These are phyloP conservation scores for Camillea tinctor DNA, from an alignment of 2,329 filamentous ascomycete species.

Conservation along the genomic window DNA sequence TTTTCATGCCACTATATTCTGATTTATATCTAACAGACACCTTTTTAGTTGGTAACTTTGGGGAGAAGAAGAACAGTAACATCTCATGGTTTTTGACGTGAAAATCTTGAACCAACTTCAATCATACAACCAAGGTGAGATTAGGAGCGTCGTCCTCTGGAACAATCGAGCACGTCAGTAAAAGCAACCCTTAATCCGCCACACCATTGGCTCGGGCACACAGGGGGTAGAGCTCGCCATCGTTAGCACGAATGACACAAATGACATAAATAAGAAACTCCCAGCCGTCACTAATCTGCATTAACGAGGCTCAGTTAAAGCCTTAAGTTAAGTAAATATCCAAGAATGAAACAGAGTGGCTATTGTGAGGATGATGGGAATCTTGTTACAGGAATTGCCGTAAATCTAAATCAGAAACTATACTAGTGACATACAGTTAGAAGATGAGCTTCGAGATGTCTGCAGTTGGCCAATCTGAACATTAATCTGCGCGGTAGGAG, in stretches of 20 bases:
- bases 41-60: background rate
- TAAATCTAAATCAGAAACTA: too few relatives aligned
- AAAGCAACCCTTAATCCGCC: background rate
- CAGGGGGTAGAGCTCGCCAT: slow-evolving; percentile 23
- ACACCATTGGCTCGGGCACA: slow-evolving; percentile 9
- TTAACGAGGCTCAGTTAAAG: too few relatives aligned
- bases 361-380: too few relatives aligned
- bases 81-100: background rate
- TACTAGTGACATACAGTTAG: too few relatives aligned
- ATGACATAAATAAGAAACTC: background rate
- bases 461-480: too few relatives aligned
- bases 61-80: too few relatives aligned
- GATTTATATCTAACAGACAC: background rate
- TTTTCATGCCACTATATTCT: background rate
- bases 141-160: background rate
- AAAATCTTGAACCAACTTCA: background rate
- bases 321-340: too few relatives aligned
- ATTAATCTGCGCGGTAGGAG: too few relatives aligned
- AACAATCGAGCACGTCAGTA: slow-evolving; percentile 1
- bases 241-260: slow-evolving; percentile 16
- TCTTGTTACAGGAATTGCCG: too few relatives aligned
- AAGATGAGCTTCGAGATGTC: too few relatives aligned
- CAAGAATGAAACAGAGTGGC: too few relatives aligned
- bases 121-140: background rate
- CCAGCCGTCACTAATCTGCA: background rate